A percentile compares a stretch with the other conserved stretches of the same genome.
These are phyloP conservation scores for Nyssa sinensis DNA, from an alignment of 148 eudicot genomes.

Conservation along the genomic window DNA sequence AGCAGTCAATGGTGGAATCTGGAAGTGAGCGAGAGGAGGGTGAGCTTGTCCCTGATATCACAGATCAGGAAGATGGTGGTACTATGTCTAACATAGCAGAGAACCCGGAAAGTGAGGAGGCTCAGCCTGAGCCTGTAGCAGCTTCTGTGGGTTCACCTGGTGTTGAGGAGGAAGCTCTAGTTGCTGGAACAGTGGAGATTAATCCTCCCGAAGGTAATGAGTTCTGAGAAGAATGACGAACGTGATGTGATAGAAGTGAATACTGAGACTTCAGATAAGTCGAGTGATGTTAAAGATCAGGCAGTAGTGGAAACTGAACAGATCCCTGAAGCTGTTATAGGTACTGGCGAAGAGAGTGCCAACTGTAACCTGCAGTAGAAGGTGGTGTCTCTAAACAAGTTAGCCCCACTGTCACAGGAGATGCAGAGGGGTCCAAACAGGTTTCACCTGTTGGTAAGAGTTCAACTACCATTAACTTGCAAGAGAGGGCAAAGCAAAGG, in stretches of 20 bases:
- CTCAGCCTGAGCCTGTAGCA: constrained; percentile 29
- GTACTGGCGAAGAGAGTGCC: constrained; percentile 23
- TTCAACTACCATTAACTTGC: constrained; percentile 56
- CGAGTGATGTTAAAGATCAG: constrained; percentile 36
- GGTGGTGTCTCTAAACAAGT: constrained; percentile 35
- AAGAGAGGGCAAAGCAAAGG: constrained; percentile 58
- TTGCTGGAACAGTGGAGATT: constrained; percentile 23
- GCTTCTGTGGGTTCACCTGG: constrained; percentile 42
- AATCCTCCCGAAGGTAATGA: constrained; percentile 42
- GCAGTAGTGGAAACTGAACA: constrained; percentile 43
- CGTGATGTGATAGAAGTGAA: constrained; percentile 51
- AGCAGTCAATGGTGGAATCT: constrained; percentile 35
- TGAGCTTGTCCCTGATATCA: constrained; percentile 50
- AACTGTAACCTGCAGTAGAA: constrained; percentile 29
- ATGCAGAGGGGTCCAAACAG: constrained; percentile 29
- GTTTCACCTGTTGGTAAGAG: constrained; percentile 33
- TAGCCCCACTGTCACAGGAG: constrained; percentile 29
- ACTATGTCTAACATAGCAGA: constrained; percentile 27
- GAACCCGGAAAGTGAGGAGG: constrained; percentile 42
- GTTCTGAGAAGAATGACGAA: constrained; percentile 49
- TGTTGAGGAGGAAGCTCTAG: constrained; percentile 27
- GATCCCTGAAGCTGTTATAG: constrained; percentile 27
- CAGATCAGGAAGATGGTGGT: constrained; percentile 48
- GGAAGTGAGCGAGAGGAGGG: constrained; percentile 76
- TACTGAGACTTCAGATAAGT: constrained; percentile 33